Base-by-base conservation (phyloP, 2,329 filamentous ascomycete genomes). In the Aciculosporium take region DNA sequence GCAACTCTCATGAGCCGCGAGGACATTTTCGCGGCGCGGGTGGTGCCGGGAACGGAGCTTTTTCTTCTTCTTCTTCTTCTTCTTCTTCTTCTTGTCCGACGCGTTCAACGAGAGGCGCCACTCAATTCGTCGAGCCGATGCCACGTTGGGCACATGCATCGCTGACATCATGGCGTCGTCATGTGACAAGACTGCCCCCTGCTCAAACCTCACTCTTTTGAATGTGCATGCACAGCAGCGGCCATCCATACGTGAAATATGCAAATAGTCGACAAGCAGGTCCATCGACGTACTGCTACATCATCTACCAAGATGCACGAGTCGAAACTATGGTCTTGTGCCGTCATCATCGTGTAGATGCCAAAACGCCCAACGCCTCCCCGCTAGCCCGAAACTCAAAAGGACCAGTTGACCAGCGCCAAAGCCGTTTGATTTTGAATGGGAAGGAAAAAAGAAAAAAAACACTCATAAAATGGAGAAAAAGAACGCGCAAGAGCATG, bases 351-450 rank as follows among this genome's bases (percentile, higher is more conserved):
- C 18, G n/a, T 20, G 23, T 39, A 21, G 15, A 31, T 36, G 41
- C 41, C 24, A 31, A 18, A n/a, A 27, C 24, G 28, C 35, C 41
- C 25, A 41, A 44, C 42, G 38, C 38, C 42, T 29, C 13, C 21
- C 38, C n/a, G 38, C 29, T 44, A 20, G 17, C 29, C 33, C 21
- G 24, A 29, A 20, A n/a, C n/a, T n/a, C n/a, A n/a, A n/a, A n/a
- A n/a, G n/a, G n/a, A n/a, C n/a, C n/a, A n/a, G n/a, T n/a, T n/a
- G n/a, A n/a, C n/a, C n/a, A n/a, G n/a, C n/a, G n/a, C n/a, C n/a
- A n/a, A n/a, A n/a, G n/a, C n/a, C n/a, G n/a, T n/a, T n/a, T n/a
- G n/a, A 43, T 31, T 32, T 18, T 5, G 20, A 13, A 25, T 21
- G 12, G 12, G 8, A 32, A 20, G 18, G 33, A 37, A 18, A 28